Percentiles rank a stretch among this genome's conserved stretches.
phyloP scores from a whole-genome alignment of 1,139 yeast genomes.

The Scheffersomyces segobiensis region DNA sequence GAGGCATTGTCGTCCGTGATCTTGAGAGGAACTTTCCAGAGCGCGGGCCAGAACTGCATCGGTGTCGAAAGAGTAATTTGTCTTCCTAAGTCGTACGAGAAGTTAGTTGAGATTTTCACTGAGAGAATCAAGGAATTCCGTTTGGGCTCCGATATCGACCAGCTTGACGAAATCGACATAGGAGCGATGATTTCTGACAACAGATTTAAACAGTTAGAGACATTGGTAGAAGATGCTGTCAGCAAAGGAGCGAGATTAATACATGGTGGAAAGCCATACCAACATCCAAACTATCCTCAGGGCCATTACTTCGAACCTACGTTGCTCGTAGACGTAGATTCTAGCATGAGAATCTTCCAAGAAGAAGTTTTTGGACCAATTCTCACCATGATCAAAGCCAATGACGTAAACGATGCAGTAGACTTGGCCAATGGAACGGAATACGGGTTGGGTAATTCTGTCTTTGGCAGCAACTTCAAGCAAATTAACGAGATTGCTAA shows the following conservation, averaged over 20 bases:
- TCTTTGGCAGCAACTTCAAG: slow-evolving; percentile 66
- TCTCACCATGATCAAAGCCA: slow-evolving; percentile 73
- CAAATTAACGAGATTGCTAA: slow-evolving; percentile 65
- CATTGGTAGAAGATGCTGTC: slow-evolving; percentile 71
- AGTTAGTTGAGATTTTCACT: slow-evolving; percentile 55
- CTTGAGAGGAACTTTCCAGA: slow-evolving; percentile 93
- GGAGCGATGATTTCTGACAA: slow-evolving; percentile 90
- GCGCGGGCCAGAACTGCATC: slow-evolving; percentile 96
- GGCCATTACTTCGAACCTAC: slow-evolving; percentile 95
- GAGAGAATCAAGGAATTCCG: slow-evolving; percentile 63
- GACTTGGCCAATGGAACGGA: slow-evolving; percentile 82
- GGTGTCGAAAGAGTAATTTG: slow-evolving; percentile 94
- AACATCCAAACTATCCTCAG: slow-evolving; percentile 90
- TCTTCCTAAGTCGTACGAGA: slow-evolving; percentile 63
- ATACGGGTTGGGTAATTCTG: slow-evolving; percentile 89
- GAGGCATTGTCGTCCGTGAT: slow-evolving; percentile 73
- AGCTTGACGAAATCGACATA: slow-evolving; percentile 85
- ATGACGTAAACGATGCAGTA: slow-evolving; percentile 64
- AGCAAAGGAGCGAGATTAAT: slow-evolving; percentile 75
- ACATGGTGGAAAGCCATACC: slow-evolving; percentile 75
- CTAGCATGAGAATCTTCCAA: slow-evolving; percentile 75
- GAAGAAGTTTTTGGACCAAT: slow-evolving; percentile 93
- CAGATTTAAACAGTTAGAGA: slow-evolving; percentile 67
- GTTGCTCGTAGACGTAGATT: slow-evolving; percentile 74
- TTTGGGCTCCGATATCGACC: slow-evolving; percentile 89